Evolutionary conservation across 2,329 filamentous ascomycete genomes (phyloP).

Genomic region (Arthrobotrys pseudoclavata): DNA sequence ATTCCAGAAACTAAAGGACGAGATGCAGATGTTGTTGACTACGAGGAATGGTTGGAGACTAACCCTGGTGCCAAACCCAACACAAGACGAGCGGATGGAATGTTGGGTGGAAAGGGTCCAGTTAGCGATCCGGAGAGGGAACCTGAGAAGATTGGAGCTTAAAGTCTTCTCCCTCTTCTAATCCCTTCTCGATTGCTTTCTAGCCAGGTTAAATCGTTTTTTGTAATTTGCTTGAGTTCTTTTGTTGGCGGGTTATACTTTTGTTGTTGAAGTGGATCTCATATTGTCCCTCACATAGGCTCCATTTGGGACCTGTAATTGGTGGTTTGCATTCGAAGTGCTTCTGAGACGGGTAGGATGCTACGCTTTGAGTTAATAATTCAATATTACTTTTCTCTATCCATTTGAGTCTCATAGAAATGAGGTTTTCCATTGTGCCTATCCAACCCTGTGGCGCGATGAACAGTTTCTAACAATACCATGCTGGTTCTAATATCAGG

Average conservation of each 20-base stretch:
- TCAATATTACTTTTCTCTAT: background rate
- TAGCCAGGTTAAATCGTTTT: background rate
- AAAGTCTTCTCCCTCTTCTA: background rate
- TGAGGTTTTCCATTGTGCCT: no score
- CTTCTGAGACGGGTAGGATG: no score
- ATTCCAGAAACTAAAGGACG: conserved; percentile 63
- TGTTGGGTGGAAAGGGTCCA: conserved; percentile 37
- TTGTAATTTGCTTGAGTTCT: background rate
- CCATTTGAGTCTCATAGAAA: background rate
- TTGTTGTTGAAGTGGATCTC: background rate
- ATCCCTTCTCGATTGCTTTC: background rate
- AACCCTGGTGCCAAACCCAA: conserved; percentile 40
- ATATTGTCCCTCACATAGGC: background rate
- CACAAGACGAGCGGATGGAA: conserved; percentile 32
- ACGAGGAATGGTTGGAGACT: conserved; percentile 60
- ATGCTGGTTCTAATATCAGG: no score
- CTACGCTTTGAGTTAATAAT: background rate
- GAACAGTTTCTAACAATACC: no score
- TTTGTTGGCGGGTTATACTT: background rate
- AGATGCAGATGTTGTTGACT: conserved; percentile 62
- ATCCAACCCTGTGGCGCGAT: no score
- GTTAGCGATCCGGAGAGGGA: background rate
- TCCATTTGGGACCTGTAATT: background rate
- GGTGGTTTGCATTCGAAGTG: background rate
- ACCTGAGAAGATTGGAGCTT: conserved; percentile 17